These are phyloP conservation scores for Tilletia indica DNA, from an alignment of 1,284 basidiomycete species.

Conservation along the genomic window DNA sequence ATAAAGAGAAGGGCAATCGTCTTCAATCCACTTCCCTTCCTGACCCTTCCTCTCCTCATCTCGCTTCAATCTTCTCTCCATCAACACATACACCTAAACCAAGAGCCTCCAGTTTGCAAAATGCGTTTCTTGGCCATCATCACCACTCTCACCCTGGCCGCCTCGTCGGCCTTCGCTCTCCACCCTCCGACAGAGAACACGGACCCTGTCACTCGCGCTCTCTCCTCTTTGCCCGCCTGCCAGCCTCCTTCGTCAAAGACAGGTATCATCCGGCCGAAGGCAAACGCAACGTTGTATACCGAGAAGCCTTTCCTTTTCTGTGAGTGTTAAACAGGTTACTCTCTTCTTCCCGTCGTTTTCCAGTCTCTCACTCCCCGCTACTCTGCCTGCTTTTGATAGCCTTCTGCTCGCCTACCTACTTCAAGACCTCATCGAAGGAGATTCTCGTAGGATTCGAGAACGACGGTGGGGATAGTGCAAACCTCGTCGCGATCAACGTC, in stretches of 20 bases:
- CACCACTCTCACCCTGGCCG: background rate
- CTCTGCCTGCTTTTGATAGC: background rate
- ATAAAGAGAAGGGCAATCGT: too few species aligned
- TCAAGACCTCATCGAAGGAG: background rate
- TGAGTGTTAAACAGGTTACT: background rate
- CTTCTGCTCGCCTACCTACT: constrained; percentile 6
- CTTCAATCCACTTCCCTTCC: too few species aligned
- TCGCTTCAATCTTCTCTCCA: too few species aligned
- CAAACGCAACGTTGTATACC: background rate
- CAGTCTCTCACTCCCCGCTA: background rate
- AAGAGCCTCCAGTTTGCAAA: too few species aligned
- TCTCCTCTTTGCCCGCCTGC: background rate
- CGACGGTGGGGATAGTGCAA: background rate
- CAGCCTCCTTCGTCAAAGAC: background rate
- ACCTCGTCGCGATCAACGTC: background rate
- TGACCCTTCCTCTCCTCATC: too few species aligned
- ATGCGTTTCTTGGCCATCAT: background rate
- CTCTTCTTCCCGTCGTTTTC: too few species aligned
- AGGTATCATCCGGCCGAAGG: constrained; percentile 10
- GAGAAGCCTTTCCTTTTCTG: constrained; percentile 2
- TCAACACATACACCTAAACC: too few species aligned
- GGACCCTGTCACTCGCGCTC: background rate
- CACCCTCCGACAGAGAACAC: background rate
- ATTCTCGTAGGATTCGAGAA: background rate
- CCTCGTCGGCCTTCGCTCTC: background rate